Evolutionary conservation across 129 eudicot species (phyloP), one percentile per base, ranked within the genome.

Genomic region (Pseudognaphalium luteoalbum): DNA sequence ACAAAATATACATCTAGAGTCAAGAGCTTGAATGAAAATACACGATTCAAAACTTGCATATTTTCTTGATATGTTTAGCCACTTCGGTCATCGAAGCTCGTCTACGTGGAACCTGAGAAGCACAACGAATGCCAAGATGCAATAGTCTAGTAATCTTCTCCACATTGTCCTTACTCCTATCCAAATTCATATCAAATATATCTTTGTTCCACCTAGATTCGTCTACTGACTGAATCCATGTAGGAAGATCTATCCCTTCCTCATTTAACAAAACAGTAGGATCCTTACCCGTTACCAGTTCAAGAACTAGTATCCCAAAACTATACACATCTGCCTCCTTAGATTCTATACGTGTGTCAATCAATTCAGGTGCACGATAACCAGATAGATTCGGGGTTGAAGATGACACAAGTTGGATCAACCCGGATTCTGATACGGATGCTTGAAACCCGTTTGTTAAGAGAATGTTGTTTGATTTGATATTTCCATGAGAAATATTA

Each of bases 341-440:
- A 4, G 91, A 84, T 17, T 85, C 62, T 50, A 82, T 37, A 19
- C 83, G 86, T 0, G 81, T 73, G 32, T 84, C 88, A 17, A 72
- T 66, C 62, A 84, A 72, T 80, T 87, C 91, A 4, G 91, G 88
- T n/a, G 91, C 91, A 28, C 78, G 82, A 32, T 84, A 85, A 7
- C 88, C 88, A 12, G 39, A 72, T 19, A 75, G 29, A 50, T 51
- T 63, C 2, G 82, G 81, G 1, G 85, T 70, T 9, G 85, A 33
- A 32, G 87, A 69, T n/a, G 83, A 73, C 74, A 84, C 85, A 2
- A 87, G 81, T 37, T 80, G 86, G 50, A 83, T 50, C 54, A 87
- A 76, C 68, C 88, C 88, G 4, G 77, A 73, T 33, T 87, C 91
- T 0, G 91, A 82, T 30, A 87, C 22, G 1, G 28, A 68, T 0